Percentiles rank a stretch among this genome's conserved stretches.
Conservation (phyloP, 2,329 filamentous ascomycete genomes). For the Verticillium albo-atrum region DNA sequence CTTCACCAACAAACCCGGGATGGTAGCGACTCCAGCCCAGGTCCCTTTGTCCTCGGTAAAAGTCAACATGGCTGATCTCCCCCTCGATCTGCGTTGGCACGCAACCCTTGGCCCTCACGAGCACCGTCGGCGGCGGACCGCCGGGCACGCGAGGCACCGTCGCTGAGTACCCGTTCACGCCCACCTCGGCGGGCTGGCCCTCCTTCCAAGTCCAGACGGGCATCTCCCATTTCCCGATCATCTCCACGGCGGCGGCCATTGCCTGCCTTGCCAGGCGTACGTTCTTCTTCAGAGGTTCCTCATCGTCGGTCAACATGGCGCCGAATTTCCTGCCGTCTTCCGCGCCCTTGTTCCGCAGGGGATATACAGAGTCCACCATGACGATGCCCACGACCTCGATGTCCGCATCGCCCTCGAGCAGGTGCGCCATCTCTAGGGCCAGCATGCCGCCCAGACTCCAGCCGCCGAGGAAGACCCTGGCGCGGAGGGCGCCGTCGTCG, state of each 20-base stretch:
- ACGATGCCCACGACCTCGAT: constrained; percentile 44
- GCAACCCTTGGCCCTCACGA: constrained; percentile 39
- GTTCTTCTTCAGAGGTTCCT: constrained; percentile 28
- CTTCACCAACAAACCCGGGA: constrained; percentile 34
- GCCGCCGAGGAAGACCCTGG: constrained; percentile 46
- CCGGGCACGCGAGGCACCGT: background rate
- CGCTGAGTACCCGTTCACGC: background rate
- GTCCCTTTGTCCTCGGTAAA: constrained; percentile 31
- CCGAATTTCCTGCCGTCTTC: constrained; percentile 6
- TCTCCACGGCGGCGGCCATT: constrained; percentile 36
- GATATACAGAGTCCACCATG: constrained; percentile 47
- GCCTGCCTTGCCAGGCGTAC: constrained; percentile 29
- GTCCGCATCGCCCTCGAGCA: constrained; percentile 22
- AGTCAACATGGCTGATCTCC: constrained; percentile 32
- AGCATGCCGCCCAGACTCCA: constrained; percentile 53
- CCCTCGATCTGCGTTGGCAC: constrained; percentile 27
- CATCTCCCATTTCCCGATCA: constrained; percentile 34
- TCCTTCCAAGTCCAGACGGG: constrained; percentile 28
- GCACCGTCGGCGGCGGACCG: constrained; percentile 20
- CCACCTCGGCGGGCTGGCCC: background rate
- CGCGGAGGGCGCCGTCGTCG: constrained; percentile 7
- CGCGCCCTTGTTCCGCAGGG: constrained; percentile 12
- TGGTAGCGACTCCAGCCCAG: constrained; percentile 48
- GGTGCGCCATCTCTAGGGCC: constrained; percentile 44
- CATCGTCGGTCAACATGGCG: constrained; percentile 8